Percentiles rank a stretch among this genome's conserved stretches.
phyloP scores from a whole-genome alignment of 1,284 basidiomycete genomes.

The Coniophora puteana region DNA sequence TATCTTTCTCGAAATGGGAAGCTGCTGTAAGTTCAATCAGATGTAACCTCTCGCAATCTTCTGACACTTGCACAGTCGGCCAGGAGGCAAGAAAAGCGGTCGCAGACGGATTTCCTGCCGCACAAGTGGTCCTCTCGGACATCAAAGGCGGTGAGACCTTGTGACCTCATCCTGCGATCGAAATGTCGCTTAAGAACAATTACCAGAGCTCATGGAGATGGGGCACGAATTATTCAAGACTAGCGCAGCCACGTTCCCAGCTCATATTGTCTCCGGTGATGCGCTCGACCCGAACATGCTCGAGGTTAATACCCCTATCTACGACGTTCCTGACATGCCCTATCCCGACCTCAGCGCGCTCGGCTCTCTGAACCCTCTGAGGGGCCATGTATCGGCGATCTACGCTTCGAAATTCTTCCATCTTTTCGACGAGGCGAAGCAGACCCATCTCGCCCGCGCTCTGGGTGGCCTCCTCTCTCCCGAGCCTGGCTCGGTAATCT shows the following conservation, averaged over 20 bases:
- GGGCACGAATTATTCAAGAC: constrained; percentile 26
- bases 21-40: constrained; percentile 21
- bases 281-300: constrained; percentile 20
- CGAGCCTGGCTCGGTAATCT: constrained; percentile 33
- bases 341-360: constrained; percentile 12
- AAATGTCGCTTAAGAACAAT: no score
- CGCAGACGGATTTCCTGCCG: constrained; percentile 20
- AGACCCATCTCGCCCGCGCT: constrained; percentile 28
- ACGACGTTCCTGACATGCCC: background rate
- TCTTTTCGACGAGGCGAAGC: constrained; percentile 35
- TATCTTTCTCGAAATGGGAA: constrained; percentile 27
- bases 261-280: constrained; percentile 25
- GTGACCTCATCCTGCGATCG: no score
- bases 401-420: constrained; percentile 27
- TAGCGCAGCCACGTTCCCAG: constrained; percentile 21
- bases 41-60: background rate
- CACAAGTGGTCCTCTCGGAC: constrained; percentile 19
- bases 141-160: constrained; percentile 19
- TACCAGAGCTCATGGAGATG: constrained; percentile 21
- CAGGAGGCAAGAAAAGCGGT: constrained; percentile 15
- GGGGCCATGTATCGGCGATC: constrained; percentile 19
- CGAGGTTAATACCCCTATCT: constrained; percentile 7
- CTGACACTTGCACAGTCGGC: constrained; percentile 13
- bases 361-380: constrained; percentile 19
- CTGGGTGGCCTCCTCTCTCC: constrained; percentile 33